Evolutionary conservation across 108 stramenopile species (phyloP), one percentile per base, ranked within the genome.

Genomic region (Asterionellopsis glacialis): DNA sequence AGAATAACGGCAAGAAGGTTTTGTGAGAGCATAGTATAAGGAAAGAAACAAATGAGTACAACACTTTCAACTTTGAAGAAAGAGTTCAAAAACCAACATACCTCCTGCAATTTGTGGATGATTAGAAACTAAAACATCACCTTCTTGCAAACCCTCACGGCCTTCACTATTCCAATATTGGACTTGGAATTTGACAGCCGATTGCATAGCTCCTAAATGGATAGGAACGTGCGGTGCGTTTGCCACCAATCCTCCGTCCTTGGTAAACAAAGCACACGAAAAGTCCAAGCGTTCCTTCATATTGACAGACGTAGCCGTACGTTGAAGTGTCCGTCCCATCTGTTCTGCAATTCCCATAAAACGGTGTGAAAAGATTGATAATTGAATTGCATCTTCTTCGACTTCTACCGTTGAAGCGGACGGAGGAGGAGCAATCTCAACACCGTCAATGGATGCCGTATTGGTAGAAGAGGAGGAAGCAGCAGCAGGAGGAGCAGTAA

Each of bases 301-400:
- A 67, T 99, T 99, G 42, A 99, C 98, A 45, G 90, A 93, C 60
- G 90, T 90, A 1, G 95, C 87, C 4, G 93, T 98, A 28, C 98
- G 79, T 58, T 95, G 93, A 26, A 99, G 73, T 18, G 97, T 97
- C 41, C 95, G 80, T 19, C 99, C 99, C 97, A 98, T 98, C 79
- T 98, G 97, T 69, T 99, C 99, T 9, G 99, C 99, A 68, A 99
- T 98, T 18, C 97, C 93, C 99, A 99, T 99, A 82, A 98, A 99
- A 19, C 95, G 87, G 66, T 96, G 94, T 4, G 90, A 81, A 73
- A 88, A 96, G 41, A 98, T 85, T 11, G 88, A 88, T n/a, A 98
- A 77, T 63, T 88, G 76, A 28, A 98, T 90, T 12, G 95, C 94
- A 68, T 98, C 97, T 50, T 88, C 82, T 44, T 69, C 63, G 11